These are phyloP conservation scores for Leucocoprinus sp. DNA, from an alignment of 768 basidiomycete species.

Conservation along the genomic window DNA sequence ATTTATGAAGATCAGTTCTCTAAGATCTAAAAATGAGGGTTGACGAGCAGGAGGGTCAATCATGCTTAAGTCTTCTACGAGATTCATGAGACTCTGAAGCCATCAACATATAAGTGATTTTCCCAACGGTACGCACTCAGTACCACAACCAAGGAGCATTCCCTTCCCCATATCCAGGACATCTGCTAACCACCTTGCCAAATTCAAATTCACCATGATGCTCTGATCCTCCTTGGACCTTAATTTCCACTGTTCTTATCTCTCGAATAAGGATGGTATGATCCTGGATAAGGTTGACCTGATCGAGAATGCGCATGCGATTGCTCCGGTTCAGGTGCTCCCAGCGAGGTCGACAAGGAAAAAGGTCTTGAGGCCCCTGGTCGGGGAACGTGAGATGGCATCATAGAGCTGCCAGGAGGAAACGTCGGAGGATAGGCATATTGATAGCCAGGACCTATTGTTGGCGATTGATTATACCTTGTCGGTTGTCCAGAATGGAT, in stretches of 20 bases:
- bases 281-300: not conserved
- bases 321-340: not conserved
- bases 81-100: too few relatives aligned
- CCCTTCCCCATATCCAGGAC: too few relatives aligned
- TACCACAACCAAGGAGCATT: too few relatives aligned
- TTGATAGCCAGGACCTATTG: not conserved
- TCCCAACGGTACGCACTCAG: too few relatives aligned
- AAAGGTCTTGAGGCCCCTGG: constrained; percentile 1
- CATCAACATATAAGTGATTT: too few relatives aligned
- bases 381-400: not conserved
- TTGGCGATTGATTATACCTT: not conserved
- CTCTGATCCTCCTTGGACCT: not conserved
- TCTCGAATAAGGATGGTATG: constrained; percentile 1
- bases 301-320: not conserved
- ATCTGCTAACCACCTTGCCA: too few relatives aligned
- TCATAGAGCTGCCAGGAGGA: not conserved
- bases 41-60: too few relatives aligned
- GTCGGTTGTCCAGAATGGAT: not conserved
- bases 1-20: too few relatives aligned
- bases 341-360: constrained; percentile 1
- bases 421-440: not conserved
- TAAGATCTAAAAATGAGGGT: too few relatives aligned
- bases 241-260: constrained; percentile 5
- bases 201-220: not conserved
- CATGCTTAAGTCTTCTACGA: too few relatives aligned